These are phyloP conservation scores for Fusarium sp. DNA, from an alignment of 2,329 filamentous ascomycete genomes.

Conservation along the genomic window DNA sequence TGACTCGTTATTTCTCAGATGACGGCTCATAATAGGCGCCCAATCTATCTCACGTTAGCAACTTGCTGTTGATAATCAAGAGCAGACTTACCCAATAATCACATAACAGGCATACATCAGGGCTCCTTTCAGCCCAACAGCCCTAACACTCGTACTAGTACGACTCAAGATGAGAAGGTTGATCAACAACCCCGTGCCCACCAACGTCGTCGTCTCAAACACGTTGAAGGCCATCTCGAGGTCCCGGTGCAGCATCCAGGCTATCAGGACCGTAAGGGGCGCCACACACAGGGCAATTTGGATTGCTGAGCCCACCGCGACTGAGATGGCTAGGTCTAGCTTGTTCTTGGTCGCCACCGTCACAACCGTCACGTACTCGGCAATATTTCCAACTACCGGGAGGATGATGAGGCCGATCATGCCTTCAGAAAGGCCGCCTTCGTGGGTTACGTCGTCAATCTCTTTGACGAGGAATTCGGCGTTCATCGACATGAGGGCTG, in stretches of 20 bases:
- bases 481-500: slow-evolving; percentile 68
- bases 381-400: slow-evolving; percentile 72
- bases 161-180: slow-evolving; percentile 82
- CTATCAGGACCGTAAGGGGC: slow-evolving; percentile 69
- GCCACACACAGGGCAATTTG: slow-evolving; percentile 73
- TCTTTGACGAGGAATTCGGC: slow-evolving; percentile 72
- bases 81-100: slow-evolving; percentile 56
- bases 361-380: slow-evolving; percentile 72
- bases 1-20: slow-evolving; percentile 16
- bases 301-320: slow-evolving; percentile 70
- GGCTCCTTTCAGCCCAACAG: slow-evolving; percentile 65
- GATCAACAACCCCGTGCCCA: slow-evolving; percentile 77
- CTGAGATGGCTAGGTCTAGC: slow-evolving; percentile 71
- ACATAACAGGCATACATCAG: slow-evolving; percentile 66
- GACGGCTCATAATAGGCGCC: slow-evolving; percentile 35
- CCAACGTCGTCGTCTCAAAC: slow-evolving; percentile 80
- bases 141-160: slow-evolving; percentile 72
- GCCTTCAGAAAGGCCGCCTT: slow-evolving; percentile 63
- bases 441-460: slow-evolving; percentile 67
- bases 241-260: slow-evolving; percentile 67
- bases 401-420: slow-evolving; percentile 72
- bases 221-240: slow-evolving; percentile 78
- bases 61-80: no score
- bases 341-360: slow-evolving; percentile 71
- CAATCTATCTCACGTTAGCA: neutral